These are phyloP conservation scores for Aspergillus unguis DNA, from an alignment of 2,329 filamentous ascomycete species.

Conservation along the genomic window DNA sequence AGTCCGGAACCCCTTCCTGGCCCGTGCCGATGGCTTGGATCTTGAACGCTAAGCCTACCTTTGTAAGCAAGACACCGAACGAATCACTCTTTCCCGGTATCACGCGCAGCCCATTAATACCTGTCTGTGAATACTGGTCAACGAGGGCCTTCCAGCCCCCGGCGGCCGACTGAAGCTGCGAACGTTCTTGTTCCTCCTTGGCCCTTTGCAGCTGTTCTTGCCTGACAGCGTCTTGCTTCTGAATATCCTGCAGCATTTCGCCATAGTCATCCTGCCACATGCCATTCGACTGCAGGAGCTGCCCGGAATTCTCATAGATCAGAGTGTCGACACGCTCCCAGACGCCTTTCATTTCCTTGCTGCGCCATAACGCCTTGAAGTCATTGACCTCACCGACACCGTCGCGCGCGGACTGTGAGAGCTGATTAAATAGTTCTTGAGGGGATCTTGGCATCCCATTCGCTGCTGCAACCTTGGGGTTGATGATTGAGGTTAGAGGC, in stretches of 20 bases:
- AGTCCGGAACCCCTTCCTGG: constrained; percentile 26
- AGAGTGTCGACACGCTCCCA: constrained; percentile 38
- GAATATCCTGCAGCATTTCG: constrained; percentile 30
- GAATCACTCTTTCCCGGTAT: constrained; percentile 22
- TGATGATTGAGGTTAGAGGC: constrained; percentile 38
- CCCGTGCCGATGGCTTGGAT: constrained; percentile 24
- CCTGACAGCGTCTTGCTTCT: constrained; percentile 26
- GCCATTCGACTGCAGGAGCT: constrained; percentile 34
- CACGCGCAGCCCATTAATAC: constrained; percentile 30
- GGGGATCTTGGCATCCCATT: constrained; percentile 33
- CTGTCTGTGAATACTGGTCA: constrained; percentile 28
- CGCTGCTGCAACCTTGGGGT: constrained; percentile 23
- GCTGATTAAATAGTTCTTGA: constrained; percentile 31
- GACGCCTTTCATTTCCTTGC: constrained; percentile 38
- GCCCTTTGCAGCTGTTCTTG: constrained; percentile 24
- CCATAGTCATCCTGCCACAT: constrained; percentile 44
- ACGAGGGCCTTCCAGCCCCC: constrained; percentile 34
- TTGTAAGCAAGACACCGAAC: constrained; percentile 29
- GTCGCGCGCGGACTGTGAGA: constrained; percentile 34
- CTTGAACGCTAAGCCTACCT: constrained; percentile 35
- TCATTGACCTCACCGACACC: constrained; percentile 36
- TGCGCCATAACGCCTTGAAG: constrained; percentile 42
- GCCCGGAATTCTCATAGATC: constrained; percentile 37
- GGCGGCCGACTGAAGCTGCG: constrained; percentile 25
- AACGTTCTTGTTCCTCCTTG: constrained; percentile 31